Percentiles rank a stretch among this genome's conserved stretches.
phyloP scores from a whole-genome alignment of 2,329 filamentous ascomycete genomes.

The Rhinocladiella mackenziei region DNA sequence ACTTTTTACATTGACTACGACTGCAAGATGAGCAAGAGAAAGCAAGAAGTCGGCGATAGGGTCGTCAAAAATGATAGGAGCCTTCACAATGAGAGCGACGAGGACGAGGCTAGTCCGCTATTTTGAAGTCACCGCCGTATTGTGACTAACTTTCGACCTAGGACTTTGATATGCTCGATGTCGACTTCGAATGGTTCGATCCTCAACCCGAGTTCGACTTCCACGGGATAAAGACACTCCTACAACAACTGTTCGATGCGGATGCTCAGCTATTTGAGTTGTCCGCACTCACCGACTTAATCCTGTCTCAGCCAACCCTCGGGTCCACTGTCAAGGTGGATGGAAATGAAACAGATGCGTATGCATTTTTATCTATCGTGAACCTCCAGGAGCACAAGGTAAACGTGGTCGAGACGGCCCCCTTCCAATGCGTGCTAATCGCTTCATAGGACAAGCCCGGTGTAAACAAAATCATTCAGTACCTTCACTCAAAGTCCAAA shows the following conservation, averaged over 20 bases:
- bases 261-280: slow-evolving; percentile 83
- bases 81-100: slow-evolving; percentile 28
- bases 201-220: slow-evolving; percentile 87
- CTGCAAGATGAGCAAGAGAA: slow-evolving; percentile 28
- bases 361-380: slow-evolving; percentile 83
- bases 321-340: slow-evolving; percentile 98
- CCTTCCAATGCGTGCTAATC: slow-evolving; percentile 3
- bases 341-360: slow-evolving; percentile 85
- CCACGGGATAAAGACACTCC: slow-evolving; percentile 83
- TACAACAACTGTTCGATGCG: slow-evolving; percentile 87
- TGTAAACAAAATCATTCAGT: slow-evolving; percentile 66
- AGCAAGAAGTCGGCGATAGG: slow-evolving; percentile 24
- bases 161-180: slow-evolving; percentile 88
- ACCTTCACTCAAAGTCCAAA: slow-evolving; percentile 58
- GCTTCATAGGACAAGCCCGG: slow-evolving; percentile 60
- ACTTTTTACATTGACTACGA: background rate
- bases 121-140: slow-evolving; percentile 3
- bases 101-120: slow-evolving; percentile 37
- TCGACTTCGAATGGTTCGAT: slow-evolving; percentile 99
- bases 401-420: slow-evolving; percentile 12
- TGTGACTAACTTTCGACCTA: slow-evolving; percentile 36
- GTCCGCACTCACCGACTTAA: slow-evolving; percentile 77
- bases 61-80: slow-evolving; percentile 15
- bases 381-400: slow-evolving; percentile 73
- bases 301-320: slow-evolving; percentile 79